Evolutionary conservation across 176 grass and related monocot genomes (phyloP).

Genomic region (Aegilops umbellulata): DNA sequence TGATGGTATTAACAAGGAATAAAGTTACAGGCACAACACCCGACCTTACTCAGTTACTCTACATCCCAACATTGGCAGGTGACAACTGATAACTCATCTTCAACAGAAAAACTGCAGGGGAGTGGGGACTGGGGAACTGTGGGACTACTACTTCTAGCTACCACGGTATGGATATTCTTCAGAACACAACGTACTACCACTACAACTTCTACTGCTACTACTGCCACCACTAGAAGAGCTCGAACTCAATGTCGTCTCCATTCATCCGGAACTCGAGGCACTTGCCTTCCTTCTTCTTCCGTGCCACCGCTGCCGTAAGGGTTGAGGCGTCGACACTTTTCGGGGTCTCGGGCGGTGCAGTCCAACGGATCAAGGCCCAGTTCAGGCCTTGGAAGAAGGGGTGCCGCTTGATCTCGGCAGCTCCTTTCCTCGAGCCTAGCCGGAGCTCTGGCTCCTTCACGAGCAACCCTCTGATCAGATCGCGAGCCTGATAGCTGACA

Average conservation of each 20-base stretch:
- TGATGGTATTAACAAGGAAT: conserved; percentile 80
- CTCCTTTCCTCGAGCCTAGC: conserved; percentile 65
- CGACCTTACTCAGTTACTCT: conserved; percentile 4
- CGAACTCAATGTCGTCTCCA: conserved; percentile 82
- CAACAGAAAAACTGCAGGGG: conserved; percentile 46
- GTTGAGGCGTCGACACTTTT: conserved; percentile 38
- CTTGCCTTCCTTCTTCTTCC: conserved; percentile 84
- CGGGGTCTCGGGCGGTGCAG: conserved; percentile 67
- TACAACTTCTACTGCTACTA: conserved; percentile 24
- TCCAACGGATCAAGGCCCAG: conserved; percentile 93
- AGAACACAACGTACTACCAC: conserved; percentile 27
- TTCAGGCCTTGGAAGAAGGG: conserved; percentile 93
- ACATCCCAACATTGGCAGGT: conserved; percentile 38
- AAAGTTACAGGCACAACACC: conserved; percentile 49
- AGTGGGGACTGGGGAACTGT: conserved; percentile 11
- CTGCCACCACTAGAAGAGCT: conserved; percentile 63
- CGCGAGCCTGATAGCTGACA: conserved; percentile 67
- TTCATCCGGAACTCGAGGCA: conserved; percentile 83
- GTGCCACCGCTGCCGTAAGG: neutral
- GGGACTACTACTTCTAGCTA: conserved; percentile 36
- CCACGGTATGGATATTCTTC: conserved; percentile 34
- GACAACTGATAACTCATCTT: conserved; percentile 11
- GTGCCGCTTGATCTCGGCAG: conserved; percentile 88
- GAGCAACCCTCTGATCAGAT: conserved; percentile 86
- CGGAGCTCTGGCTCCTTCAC: conserved; percentile 88